phyloP scores from a whole-genome alignment of 1,284 basidiomycete species.

The Marasmius sp. region DNA sequence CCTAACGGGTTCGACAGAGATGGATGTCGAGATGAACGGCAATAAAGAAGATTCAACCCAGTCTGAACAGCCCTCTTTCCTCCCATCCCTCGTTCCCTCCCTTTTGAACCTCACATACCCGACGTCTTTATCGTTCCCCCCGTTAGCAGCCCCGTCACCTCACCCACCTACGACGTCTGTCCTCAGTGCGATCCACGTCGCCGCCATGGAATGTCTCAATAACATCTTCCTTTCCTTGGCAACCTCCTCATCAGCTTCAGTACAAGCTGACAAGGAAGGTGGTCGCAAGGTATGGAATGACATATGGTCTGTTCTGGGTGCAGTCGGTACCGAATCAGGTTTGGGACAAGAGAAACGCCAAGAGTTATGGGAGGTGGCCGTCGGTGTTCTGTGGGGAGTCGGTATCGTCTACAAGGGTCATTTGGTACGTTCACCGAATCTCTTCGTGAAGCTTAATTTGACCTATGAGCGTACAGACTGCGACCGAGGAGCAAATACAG shows the following conservation, averaged over 20 bases:
- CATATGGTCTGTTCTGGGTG: conserved; percentile 55
- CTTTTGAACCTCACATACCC: conserved; percentile 71
- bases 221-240: conserved; percentile 84
- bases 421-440: conserved; percentile 40
- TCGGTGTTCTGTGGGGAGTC: conserved; percentile 79
- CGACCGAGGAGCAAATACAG: conserved; percentile 60
- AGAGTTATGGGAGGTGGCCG: conserved; percentile 72
- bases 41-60: conserved; percentile 32
- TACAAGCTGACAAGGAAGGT: conserved; percentile 44
- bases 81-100: conserved; percentile 55
- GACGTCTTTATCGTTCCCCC: conserved; percentile 80
- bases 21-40: conserved; percentile 31
- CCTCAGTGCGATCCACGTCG: conserved; percentile 78
- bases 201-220: conserved; percentile 88
- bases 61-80: conserved; percentile 27
- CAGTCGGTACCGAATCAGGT: conserved; percentile 59
- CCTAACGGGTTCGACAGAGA: conserved; percentile 24
- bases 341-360: conserved; percentile 64
- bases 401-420: conserved; percentile 67
- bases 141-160: conserved; percentile 59
- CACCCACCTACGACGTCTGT: conserved; percentile 87
- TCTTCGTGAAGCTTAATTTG: not conserved
- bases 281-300: conserved; percentile 60
- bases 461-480: conserved; percentile 31
- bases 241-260: conserved; percentile 37